Evolutionary conservation across 192 early-diverging fungal genomes (phyloP).

Genomic region (Endogone sp.): DNA sequence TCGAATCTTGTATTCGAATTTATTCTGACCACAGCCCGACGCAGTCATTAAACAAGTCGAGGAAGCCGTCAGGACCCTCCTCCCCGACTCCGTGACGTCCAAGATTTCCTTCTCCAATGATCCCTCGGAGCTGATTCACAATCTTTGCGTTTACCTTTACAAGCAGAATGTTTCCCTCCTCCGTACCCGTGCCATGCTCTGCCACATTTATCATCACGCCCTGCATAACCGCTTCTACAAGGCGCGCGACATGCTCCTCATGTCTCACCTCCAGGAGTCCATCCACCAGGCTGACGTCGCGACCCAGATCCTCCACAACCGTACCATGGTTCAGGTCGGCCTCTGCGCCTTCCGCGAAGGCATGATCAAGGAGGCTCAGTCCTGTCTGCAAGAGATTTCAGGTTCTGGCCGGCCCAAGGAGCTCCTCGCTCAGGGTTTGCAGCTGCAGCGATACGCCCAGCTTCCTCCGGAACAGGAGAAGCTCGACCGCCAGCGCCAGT

Average conservation of each 20-base stretch:
- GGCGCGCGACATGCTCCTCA: slow-evolving; percentile 94
- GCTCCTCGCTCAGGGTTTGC: slow-evolving; percentile 82
- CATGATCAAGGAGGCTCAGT: slow-evolving; percentile 83
- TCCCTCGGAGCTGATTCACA: slow-evolving; percentile 65
- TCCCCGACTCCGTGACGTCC: slow-evolving; percentile 40
- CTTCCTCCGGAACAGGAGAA: slow-evolving; percentile 88
- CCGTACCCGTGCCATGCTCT: slow-evolving; percentile 93
- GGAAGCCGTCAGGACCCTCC: slow-evolving; percentile 35
- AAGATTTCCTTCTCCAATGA: slow-evolving; percentile 42
- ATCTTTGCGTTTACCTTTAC: slow-evolving; percentile 89
- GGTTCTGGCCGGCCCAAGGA: slow-evolving; percentile 86
- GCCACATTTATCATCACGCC: slow-evolving; percentile 97
- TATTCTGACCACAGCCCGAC: slow-evolving; percentile 61
- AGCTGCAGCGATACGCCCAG: slow-evolving; percentile 67
- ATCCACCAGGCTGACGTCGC: slow-evolving; percentile 83
- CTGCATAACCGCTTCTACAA: slow-evolving; percentile 92
- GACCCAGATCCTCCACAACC: slow-evolving; percentile 96
- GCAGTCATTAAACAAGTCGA: slow-evolving; percentile 77
- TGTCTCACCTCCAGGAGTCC: slow-evolving; percentile 97
- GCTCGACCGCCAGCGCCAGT: slow-evolving; percentile 90
- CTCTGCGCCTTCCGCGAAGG: slow-evolving; percentile 95
- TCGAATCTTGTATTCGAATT: neutral
- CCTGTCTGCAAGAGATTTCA: slow-evolving; percentile 85
- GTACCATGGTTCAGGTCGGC: slow-evolving; percentile 94
- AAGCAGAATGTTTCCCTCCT: slow-evolving; percentile 75